Evolutionary conservation across 2,329 filamentous ascomycete species (phyloP).

Genomic region (Metarhizium brunneum): DNA sequence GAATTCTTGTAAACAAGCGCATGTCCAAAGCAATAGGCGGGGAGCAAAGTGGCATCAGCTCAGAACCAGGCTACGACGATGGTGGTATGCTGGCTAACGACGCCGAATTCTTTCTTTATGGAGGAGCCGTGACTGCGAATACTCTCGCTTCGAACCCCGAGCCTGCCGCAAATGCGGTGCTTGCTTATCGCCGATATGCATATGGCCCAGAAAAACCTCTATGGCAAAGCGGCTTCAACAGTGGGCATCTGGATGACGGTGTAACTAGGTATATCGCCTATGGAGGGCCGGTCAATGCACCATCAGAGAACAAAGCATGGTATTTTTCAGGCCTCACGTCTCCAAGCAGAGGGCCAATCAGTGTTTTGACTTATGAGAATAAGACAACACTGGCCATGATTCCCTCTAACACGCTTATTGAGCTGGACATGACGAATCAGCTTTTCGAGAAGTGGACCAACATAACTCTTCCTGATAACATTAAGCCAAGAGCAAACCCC

Average conservation of each 20-base stretch:
- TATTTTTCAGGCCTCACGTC: constrained; percentile 59
- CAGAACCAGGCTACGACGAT: constrained; percentile 48
- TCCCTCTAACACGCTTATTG: constrained; percentile 48
- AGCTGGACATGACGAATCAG: constrained; percentile 48
- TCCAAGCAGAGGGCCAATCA: constrained; percentile 37
- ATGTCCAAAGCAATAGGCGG: constrained; percentile 38
- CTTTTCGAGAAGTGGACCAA: constrained; percentile 47
- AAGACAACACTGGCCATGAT: constrained; percentile 29
- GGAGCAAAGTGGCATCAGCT: constrained; percentile 39
- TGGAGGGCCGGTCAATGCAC: constrained; percentile 54
- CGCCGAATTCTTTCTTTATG: constrained; percentile 53
- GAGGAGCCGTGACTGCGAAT: constrained; percentile 36
- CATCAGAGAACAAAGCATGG: constrained; percentile 62
- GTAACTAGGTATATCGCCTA: constrained; percentile 55
- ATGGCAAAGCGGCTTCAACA: constrained; percentile 35
- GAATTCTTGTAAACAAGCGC: constrained; percentile 32
- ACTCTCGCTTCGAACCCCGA: constrained; percentile 23
- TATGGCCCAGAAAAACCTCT: constrained; percentile 36
- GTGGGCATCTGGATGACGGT: constrained; percentile 28
- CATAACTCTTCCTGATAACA: constrained; percentile 34
- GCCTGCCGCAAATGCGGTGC: constrained; percentile 33
- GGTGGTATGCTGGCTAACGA: constrained; percentile 59
- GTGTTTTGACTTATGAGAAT: constrained; percentile 23
- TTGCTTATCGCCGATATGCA: constrained; percentile 43
- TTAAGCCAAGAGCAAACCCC: constrained; percentile 50